phyloP scores from a whole-genome alignment of 495 filamentous ascomycete species.

The Durotheca rogersii region DNA sequence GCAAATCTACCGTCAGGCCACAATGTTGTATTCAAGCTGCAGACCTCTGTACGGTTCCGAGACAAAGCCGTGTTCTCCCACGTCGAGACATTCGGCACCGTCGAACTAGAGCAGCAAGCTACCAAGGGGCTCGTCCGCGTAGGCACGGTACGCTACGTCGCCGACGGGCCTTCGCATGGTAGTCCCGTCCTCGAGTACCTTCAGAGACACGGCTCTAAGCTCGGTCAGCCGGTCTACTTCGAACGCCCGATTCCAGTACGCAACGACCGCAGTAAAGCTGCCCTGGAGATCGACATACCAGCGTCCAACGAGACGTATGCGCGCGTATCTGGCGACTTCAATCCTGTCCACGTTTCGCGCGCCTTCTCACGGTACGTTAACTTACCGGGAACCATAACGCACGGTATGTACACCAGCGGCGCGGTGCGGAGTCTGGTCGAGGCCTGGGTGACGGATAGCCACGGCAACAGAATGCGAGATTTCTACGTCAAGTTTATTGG shows the following conservation, averaged over 20 bases:
- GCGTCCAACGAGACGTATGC: conserved; percentile 86
- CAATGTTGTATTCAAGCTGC: conserved; percentile 81
- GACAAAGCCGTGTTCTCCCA: conserved; percentile 78
- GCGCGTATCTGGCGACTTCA: conserved; percentile 84
- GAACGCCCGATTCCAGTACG: conserved; percentile 77
- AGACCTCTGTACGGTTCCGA: conserved; percentile 77
- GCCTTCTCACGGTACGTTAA: conserved; percentile 83
- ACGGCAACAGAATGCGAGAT: conserved; percentile 80
- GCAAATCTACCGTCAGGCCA: conserved; percentile 69
- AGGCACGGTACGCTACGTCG: conserved; percentile 79
- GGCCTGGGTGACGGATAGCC: conserved; percentile 92
- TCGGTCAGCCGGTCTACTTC: conserved; percentile 85
- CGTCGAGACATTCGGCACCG: conserved; percentile 78
- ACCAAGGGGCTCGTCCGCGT: conserved; percentile 85
- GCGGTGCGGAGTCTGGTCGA: conserved; percentile 83
- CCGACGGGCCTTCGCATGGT: conserved; percentile 68
- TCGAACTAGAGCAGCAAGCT: conserved; percentile 73
- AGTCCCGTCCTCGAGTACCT: conserved; percentile 89
- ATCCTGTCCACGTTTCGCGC: conserved; percentile 84
- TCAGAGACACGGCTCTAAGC: conserved; percentile 73
- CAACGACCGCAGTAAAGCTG: conserved; percentile 66
- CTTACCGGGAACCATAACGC: conserved; percentile 81
- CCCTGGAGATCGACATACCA: conserved; percentile 72
- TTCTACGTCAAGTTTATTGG: conserved; percentile 80
- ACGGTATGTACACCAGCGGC: conserved; percentile 90